A percentile compares a stretch with the other conserved stretches of the same genome.
Conservation (phyloP, 441 rosid genomes). For the Populus hybrid region DNA sequence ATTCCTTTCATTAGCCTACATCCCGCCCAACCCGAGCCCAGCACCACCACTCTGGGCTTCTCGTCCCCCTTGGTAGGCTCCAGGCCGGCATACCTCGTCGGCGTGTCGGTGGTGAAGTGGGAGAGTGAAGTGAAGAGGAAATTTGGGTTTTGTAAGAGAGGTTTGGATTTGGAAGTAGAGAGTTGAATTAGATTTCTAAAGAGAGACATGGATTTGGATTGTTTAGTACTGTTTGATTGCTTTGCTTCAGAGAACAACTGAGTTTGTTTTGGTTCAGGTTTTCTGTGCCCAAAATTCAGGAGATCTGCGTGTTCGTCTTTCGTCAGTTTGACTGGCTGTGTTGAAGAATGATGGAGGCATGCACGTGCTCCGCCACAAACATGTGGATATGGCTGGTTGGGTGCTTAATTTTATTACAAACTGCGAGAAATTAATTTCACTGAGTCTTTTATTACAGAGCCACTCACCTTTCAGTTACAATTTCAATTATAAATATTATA, state of each 20-base stretch:
- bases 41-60: slow-evolving; percentile 77
- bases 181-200: neutral
- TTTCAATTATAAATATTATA: too few relatives aligned
- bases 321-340: neutral
- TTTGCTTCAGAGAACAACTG: neutral
- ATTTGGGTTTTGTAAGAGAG: neutral
- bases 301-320: neutral
- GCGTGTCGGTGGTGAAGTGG: slow-evolving; percentile 34
- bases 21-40: slow-evolving; percentile 96
- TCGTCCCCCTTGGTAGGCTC: slow-evolving; percentile 58
- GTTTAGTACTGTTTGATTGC: neutral
- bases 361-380: neutral
- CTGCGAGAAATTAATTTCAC: too few relatives aligned
- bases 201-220: slow-evolving; percentile 4
- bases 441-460: too few relatives aligned
- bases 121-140: slow-evolving; percentile 33
- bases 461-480: too few relatives aligned
- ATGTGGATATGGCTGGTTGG: neutral
- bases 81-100: slow-evolving; percentile 34
- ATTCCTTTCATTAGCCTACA: slow-evolving; percentile 83
- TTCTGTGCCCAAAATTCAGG: neutral
- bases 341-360: neutral
- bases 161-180: neutral
- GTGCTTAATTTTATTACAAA: too few relatives aligned
- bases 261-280: neutral